A percentile compares a stretch with the other conserved stretches of the same genome.
Evolutionary conservation across 2,329 filamentous ascomycete species (phyloP).

Genomic region (Teratosphaeria zuluensis): DNA sequence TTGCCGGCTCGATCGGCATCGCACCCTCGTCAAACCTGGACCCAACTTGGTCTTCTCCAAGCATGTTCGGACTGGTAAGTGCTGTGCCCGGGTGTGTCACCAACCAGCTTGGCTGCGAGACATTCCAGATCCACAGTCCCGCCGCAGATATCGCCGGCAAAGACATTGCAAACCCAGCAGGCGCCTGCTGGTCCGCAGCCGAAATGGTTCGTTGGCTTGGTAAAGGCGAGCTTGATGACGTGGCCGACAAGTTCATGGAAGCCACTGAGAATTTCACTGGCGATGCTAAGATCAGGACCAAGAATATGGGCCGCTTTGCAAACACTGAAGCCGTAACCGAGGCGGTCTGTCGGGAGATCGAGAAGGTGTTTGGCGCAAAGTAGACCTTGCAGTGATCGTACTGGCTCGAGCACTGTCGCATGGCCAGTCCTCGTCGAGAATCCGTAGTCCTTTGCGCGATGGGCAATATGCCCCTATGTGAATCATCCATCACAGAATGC

Average conservation of each 20-base stretch:
- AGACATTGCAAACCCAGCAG: constrained; percentile 48
- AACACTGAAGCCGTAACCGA: constrained; percentile 34
- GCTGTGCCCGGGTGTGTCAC: no score
- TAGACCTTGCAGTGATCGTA: background rate
- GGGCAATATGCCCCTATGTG: background rate
- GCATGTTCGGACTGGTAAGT: constrained; percentile 47
- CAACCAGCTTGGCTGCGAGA: constrained; percentile 61
- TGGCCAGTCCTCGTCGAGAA: no score
- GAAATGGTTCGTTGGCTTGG: constrained; percentile 52
- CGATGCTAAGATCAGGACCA: constrained; percentile 40
- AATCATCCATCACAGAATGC: background rate
- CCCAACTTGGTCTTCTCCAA: constrained; percentile 49
- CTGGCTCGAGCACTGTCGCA: no score
- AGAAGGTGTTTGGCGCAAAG: background rate
- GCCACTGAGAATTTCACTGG: constrained; percentile 46
- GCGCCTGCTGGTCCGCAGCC: constrained; percentile 49
- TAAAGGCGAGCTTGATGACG: constrained; percentile 33
- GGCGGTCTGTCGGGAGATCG: constrained; percentile 25
- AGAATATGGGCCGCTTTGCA: constrained; percentile 43
- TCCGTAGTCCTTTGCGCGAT: no score
- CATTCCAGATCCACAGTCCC: constrained; percentile 39
- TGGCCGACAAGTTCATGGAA: constrained; percentile 40
- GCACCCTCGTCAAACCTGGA: constrained; percentile 62
- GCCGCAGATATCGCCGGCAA: constrained; percentile 51
- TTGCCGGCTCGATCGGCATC: constrained; percentile 63